Percentiles rank a stretch among this genome's conserved stretches.
Evolutionary conservation across 2,329 filamentous ascomycete genomes (phyloP).

Genomic region (Colletotrichum falcatum): DNA sequence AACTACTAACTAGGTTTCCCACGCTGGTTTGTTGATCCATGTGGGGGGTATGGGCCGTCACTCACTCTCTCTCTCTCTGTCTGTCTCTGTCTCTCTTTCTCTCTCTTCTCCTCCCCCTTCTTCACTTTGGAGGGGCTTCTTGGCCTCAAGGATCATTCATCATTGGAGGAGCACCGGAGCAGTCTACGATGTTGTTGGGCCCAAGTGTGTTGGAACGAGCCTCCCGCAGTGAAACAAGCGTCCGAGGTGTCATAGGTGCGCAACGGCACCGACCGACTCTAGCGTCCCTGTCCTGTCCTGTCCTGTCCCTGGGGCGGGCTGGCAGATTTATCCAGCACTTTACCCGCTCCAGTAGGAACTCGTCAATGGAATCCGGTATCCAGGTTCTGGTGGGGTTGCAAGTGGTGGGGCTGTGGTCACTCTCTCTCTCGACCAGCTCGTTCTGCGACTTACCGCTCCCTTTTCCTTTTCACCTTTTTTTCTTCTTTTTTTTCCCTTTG

Average conservation of each 20-base stretch:
- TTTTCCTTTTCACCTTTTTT: constrained; percentile 6
- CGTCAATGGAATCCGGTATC: constrained; percentile 21
- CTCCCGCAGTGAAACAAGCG: not conserved
- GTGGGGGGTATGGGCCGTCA: not conserved
- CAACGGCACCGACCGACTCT: constrained; percentile 34
- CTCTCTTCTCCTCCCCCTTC: too few species aligned
- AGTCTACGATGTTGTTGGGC: constrained; percentile 11
- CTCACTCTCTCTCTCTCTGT: too few species aligned
- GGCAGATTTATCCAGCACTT: constrained; percentile 37
- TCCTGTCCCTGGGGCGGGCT: too few species aligned
- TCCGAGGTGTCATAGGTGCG: constrained; percentile 34
- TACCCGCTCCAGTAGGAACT: constrained; percentile 37
- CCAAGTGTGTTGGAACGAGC: not conserved
- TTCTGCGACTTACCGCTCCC: constrained; percentile 32
- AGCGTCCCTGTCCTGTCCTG: constrained; percentile 23
- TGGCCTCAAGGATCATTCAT: not conserved
- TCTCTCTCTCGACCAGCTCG: not conserved
- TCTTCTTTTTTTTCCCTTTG: not conserved
- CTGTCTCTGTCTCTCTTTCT: too few species aligned
- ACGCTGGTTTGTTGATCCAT: not conserved
- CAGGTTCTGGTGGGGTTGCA: constrained; percentile 29
- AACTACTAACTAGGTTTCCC: not conserved
- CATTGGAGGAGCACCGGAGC: not conserved
- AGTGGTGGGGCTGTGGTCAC: too few species aligned
- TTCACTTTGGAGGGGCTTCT: constrained; percentile 10